Evolutionary conservation across 768 basidiomycete genomes (phyloP).

Genomic region (Tricholoma flavovirens): DNA sequence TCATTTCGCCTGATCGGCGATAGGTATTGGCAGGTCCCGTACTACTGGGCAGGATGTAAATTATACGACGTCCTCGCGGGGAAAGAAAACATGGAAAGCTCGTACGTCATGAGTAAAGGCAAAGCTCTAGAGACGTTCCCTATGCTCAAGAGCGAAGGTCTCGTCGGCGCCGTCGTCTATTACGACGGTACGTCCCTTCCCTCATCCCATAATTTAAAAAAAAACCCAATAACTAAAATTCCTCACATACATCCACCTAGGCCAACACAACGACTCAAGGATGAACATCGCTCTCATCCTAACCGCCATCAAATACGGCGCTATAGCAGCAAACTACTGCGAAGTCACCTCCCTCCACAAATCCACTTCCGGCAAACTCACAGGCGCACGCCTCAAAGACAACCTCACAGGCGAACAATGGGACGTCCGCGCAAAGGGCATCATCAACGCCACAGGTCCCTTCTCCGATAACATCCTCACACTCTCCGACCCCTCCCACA

Average conservation of each 20-base stretch:
- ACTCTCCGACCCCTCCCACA: constrained; percentile 72
- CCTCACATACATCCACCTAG: constrained; percentile 42
- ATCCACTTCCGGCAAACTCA: constrained; percentile 51
- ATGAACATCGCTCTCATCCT: constrained; percentile 97
- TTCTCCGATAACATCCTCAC: constrained; percentile 82
- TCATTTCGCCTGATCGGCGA: not conserved
- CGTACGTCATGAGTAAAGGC: constrained; percentile 92
- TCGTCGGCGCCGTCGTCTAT: constrained; percentile 94
- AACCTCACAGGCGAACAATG: constrained; percentile 79
- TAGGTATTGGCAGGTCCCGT: constrained; percentile 95
- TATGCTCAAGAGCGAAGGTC: constrained; percentile 88
- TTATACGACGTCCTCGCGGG: constrained; percentile 95
- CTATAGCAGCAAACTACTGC: constrained; percentile 83
- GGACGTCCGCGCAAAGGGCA: constrained; percentile 67
- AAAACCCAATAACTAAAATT: no score
- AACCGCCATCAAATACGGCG: constrained; percentile 91
- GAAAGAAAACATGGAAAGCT: constrained; percentile 93
- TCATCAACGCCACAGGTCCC: constrained; percentile 96
- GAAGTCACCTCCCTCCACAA: constrained; percentile 80
- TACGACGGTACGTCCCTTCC: constrained; percentile 70
- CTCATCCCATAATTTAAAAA: not conserved
- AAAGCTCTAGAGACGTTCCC: constrained; percentile 94
- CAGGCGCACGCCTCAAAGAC: constrained; percentile 75
- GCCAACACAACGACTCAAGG: constrained; percentile 96
- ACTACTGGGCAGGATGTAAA: constrained; percentile 94